Evolutionary conservation across 352 stramenopile genomes (phyloP), one percentile per base, ranked within the genome.

Genomic region (Phytopythium delawarense): DNA sequence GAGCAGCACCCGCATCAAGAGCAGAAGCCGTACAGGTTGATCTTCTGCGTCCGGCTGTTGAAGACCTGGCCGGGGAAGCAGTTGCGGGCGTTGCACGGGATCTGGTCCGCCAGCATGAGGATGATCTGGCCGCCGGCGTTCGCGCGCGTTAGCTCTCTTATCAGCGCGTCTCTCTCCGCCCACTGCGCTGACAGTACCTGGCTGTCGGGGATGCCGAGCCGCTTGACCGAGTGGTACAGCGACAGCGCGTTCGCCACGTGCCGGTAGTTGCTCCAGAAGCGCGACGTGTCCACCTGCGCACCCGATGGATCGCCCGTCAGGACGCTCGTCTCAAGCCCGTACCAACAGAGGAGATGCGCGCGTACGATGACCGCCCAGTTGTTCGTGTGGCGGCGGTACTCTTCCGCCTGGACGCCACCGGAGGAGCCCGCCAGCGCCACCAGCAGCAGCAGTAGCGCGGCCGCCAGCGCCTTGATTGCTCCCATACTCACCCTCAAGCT

Each of bases 251-350:
- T 98, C 20, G 93, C 91, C 18, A 96, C 90, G 66, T 99, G 96
- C 40, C 96, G 89, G 75, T 99, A 99, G 74, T 99, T 99, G 76
- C 96, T 98, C 88, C 89, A 99, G 74, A 98, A 99, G 76, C 92
- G 87, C 75, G 92, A 98, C 34, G 94, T 98, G 35, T 96, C 91
- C 61, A 97, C 88, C 90, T 97, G 57, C 35, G 13, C 9, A 55
- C 23, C 62, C 28, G 28, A 4, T 54, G 28, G 28, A 56, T 20
- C 42, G 21, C 18, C 35, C 30, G 28, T 56, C 37, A 56, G 21
- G 3, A 4, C 23, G 42, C 32, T 35, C 37, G 37, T 25, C 32
- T 46, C 16, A 30, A 32, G 34, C 21, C 30, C 28, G 48, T 3
- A 8, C 7, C 6, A 3, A 35, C 16, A 12, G 18, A 62, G 28